Base-by-base conservation (phyloP, 2,329 filamentous ascomycete genomes). In the Ophiocordyceps robertsii region DNA sequence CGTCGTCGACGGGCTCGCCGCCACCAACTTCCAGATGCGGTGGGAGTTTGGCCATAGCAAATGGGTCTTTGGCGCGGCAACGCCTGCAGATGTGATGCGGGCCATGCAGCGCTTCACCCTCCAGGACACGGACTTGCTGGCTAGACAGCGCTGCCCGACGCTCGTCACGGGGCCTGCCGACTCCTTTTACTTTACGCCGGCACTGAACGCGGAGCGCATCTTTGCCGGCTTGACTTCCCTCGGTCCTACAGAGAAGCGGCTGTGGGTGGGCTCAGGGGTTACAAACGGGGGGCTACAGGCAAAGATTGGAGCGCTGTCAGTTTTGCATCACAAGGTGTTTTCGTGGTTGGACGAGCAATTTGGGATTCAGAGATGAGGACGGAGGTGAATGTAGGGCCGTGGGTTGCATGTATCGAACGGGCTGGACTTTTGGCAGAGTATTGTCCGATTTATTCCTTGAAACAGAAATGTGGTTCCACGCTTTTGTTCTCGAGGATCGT, bases 31-130 rank as follows among this genome's bases (percentile, higher is more conserved):
- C 40, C 57, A 59, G 39, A 35, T 53, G 12, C 49, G 48, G 6
- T 61, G 57, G 57, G 55, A 60, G 30, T 54, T 59, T 29, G 48
- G 44, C 3, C 48, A 54, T 21, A 43, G 47, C 1, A 48, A 50
- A 19, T 48, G 48, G 35, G 50, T 51, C n/a, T 51, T 51, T 17
- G 57, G 56, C 2, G 52, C 52, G 9, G 47, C 49, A 14, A 52
- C 46, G 9, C 50, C 51, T 3, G 45, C 56, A 4, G 48, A 53
- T 6, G 52, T 58, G 8, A 48, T 60, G 30, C 46, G 48, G n/a
- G 38, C 41, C 2, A 51, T 55, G 47, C 43, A 49, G 29, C 37
- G 43, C 21, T 52, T 45, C 40, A 44, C 51, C 17, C 37, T 51
- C n/a, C 36, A 38, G 21, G 35, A 40, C 4, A 37, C 33, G 10